Evolutionary conservation across 2,329 filamentous ascomycete genomes (phyloP).

Genomic region (Claviceps pusilla): DNA sequence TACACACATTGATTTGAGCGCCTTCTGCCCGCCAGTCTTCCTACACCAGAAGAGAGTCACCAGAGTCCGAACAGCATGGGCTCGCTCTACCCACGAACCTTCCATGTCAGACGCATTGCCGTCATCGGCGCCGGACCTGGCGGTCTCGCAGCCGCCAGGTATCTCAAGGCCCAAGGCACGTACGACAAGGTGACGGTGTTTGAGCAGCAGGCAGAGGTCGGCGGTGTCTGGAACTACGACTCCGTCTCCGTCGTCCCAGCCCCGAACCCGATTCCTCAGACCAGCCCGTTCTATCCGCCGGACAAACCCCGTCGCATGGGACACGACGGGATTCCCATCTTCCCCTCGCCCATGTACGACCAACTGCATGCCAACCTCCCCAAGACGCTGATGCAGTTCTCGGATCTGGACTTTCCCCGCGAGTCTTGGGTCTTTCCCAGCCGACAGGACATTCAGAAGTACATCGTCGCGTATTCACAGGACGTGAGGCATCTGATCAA

Average conservation of each 20-base stretch:
- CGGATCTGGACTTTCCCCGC: slow-evolving; percentile 50
- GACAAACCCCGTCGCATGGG: slow-evolving; percentile 46
- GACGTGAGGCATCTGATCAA: slow-evolving; percentile 52
- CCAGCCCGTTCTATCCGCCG: slow-evolving; percentile 44
- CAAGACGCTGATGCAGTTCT: slow-evolving; percentile 64
- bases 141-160: slow-evolving; percentile 68
- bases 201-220: slow-evolving; percentile 63
- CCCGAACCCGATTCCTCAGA: slow-evolving; percentile 48
- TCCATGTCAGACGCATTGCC: slow-evolving; percentile 48
- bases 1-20: background rate
- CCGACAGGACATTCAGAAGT: slow-evolving; percentile 54
- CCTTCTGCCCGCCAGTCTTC: background rate
- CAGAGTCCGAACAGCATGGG: slow-evolving; percentile 11
- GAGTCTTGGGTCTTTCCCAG: slow-evolving; percentile 59
- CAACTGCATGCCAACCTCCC: slow-evolving; percentile 78
- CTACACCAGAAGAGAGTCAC: background rate
- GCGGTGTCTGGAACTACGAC: slow-evolving; percentile 78
- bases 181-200: slow-evolving; percentile 63
- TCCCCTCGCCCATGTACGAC: slow-evolving; percentile 75
- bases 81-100: slow-evolving; percentile 17
- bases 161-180: slow-evolving; percentile 51
- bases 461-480: slow-evolving; percentile 56
- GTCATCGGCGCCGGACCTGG: slow-evolving; percentile 72
- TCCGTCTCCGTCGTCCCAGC: slow-evolving; percentile 29
- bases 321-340: slow-evolving; percentile 34